Evolutionary conservation across 768 basidiomycete genomes (phyloP).

Genomic region (Tubosaeta brunneosetosa): DNA sequence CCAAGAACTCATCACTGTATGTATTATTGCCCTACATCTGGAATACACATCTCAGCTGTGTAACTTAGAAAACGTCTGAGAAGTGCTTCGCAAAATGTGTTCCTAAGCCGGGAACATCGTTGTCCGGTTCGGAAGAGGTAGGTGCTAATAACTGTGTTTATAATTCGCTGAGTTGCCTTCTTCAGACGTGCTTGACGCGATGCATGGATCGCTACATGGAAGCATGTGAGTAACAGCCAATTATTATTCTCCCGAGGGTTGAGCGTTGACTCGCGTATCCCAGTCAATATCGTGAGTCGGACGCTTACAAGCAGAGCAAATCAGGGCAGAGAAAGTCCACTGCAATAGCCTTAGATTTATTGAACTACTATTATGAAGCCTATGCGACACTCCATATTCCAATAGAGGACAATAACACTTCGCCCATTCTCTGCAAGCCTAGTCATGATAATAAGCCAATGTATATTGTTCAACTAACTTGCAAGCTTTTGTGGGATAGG

Average conservation of each 20-base stretch:
- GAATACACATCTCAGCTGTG: not conserved
- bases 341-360: conserved; percentile 3
- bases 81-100: conserved; percentile 77
- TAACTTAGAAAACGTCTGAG: conserved; percentile 66
- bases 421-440: not conserved
- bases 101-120: conserved; percentile 64
- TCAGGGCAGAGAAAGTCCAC: conserved; percentile 21
- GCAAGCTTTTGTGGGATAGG: not conserved
- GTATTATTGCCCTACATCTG: not conserved
- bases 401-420: not conserved
- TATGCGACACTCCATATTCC: not conserved
- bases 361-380: not conserved
- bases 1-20: conserved; percentile 76
- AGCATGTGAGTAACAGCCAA: conserved; percentile 55
- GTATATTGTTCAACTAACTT: conserved; percentile 15
- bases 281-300: conserved; percentile 75
- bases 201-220: conserved; percentile 84
- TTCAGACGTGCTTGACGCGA: conserved; percentile 65
- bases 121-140: conserved; percentile 73
- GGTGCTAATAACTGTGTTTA: conserved; percentile 3
- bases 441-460: conserved; percentile 5
- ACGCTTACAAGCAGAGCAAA: conserved; percentile 57
- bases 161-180: not conserved
- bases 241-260: not conserved
- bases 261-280: not conserved